Evolutionary conservation across 768 basidiomycete species (phyloP).

Genomic region (Auricularia cornea): DNA sequence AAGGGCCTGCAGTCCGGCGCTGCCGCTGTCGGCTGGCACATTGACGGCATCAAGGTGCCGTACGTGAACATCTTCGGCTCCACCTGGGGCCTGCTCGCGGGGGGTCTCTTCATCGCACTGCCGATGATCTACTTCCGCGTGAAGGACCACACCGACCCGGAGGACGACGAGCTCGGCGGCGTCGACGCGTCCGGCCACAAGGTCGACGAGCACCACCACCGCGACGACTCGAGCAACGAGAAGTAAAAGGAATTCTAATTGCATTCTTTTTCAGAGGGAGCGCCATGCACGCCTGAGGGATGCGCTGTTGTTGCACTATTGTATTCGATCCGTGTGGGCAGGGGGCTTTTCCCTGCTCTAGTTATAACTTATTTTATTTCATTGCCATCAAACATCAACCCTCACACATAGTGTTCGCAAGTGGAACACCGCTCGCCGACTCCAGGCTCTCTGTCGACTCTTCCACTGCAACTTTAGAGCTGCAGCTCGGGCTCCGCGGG

Average conservation of each 20-base stretch:
- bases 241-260: not conserved
- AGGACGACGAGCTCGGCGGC: slow-evolving; percentile 8
- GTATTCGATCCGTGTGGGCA: no score
- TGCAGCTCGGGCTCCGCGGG: no score
- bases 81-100: slow-evolving; percentile 9
- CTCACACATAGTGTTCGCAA: no score
- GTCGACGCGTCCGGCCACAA: not conserved
- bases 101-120: slow-evolving; percentile 9
- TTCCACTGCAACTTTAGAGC: no score
- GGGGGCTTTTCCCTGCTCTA: no score
- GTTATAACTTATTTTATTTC: no score
- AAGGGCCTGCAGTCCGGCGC: not conserved
- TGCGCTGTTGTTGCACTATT: no score
- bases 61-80: slow-evolving; percentile 11
- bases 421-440: no score
- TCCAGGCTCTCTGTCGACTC: no score
- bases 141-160: slow-evolving; percentile 8
- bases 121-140: slow-evolving; percentile 11
- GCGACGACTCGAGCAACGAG: not conserved
- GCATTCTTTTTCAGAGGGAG: no score
- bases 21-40: slow-evolving; percentile 1
- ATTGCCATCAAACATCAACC: no score
- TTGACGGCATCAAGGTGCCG: not conserved
- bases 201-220: not conserved
- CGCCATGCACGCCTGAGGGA: no score